Base-by-base conservation (phyloP, 1,284 basidiomycete genomes). In the Athelia sp. region DNA sequence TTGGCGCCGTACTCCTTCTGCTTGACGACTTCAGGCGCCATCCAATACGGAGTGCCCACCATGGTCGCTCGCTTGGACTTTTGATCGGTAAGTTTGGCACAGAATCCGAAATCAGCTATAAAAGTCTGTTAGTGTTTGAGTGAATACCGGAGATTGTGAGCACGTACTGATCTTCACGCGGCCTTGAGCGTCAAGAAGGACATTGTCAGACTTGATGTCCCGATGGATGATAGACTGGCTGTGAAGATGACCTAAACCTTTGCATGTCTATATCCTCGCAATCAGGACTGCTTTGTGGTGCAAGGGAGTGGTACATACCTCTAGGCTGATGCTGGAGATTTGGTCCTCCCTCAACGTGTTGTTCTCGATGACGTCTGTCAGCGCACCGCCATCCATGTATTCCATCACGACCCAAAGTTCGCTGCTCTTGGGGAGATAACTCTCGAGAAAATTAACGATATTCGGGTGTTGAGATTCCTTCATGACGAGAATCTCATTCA, bases 391-490 rank as follows among this genome's bases (percentile, higher is more conserved):
- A 69, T 98, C 96, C 96, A 99, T 99, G 66, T 92, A 98, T 72
- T 99, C 96, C 96, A 99, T 98, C 52, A 98, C 94, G 42, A 99
- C 95, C 96, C 96, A 99, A n/a, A 99, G 81, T 65, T 98, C 95
- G 50, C 80, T 87, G 65, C 79, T 87, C 69, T 89, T 90, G 48
- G 98, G 83, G 38, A 98, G 80, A 71, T 95, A 98, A 9, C 91
- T 85, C 26, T 98, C 90, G 48, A 98, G 73, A 71, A 94, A 99
- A 71, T 98, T 99, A 74, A 98, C 96, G 57, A 99, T 98, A 66
- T 99, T 99, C 36, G 94, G 93, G 67, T 99, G 96, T 58, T 96
- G 94, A 32, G 90, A 94, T 70, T 98, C 95, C 68, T 96, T 96
- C 96, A 99, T 98, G 56, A 98, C 96, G 52, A 98, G 75, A 59